Conservation (phyloP, 805 yeast species). For the Saturnispora ahearnii region DNA sequence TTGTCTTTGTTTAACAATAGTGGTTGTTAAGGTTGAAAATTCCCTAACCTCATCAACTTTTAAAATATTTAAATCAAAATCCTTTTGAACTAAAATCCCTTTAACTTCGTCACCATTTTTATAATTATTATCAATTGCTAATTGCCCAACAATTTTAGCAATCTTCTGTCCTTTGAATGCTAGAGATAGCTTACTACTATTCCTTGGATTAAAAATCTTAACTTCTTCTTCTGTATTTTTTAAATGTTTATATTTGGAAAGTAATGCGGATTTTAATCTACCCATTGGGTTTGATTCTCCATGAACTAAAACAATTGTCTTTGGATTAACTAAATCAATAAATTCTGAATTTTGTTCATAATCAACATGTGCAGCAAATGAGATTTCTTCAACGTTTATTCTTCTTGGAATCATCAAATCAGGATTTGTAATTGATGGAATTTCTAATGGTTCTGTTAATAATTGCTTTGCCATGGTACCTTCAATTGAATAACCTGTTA, state of each 20-base stretch:
- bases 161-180: constrained; percentile 76
- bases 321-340: constrained; percentile 80
- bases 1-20: constrained; percentile 77
- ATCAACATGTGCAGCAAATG: constrained; percentile 99
- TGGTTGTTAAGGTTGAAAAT: constrained; percentile 77
- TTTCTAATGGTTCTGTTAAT: constrained; percentile 81
- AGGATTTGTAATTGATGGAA: constrained; percentile 74
- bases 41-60: constrained; percentile 84
- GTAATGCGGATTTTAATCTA: constrained; percentile 81
- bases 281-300: constrained; percentile 99
- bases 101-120: constrained; percentile 39
- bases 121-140: constrained; percentile 40
- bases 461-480: constrained; percentile 95
- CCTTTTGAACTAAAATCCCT: constrained; percentile 86
- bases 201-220: constrained; percentile 84
- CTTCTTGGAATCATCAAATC: constrained; percentile 82
- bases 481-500: constrained; percentile 97
- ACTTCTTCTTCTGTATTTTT: constrained; percentile 86
- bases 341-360: constrained; percentile 88
- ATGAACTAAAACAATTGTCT: constrained; percentile 82
- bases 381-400: constrained; percentile 80
- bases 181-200: constrained; percentile 70
- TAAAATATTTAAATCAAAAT: constrained; percentile 76
- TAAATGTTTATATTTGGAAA: constrained; percentile 73
- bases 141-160: constrained; percentile 59